A percentile compares a stretch with the other conserved stretches of the same genome.
These are phyloP conservation scores for Verruconis gallopava DNA, from an alignment of 2,329 filamentous ascomycete genomes.

Conservation along the genomic window DNA sequence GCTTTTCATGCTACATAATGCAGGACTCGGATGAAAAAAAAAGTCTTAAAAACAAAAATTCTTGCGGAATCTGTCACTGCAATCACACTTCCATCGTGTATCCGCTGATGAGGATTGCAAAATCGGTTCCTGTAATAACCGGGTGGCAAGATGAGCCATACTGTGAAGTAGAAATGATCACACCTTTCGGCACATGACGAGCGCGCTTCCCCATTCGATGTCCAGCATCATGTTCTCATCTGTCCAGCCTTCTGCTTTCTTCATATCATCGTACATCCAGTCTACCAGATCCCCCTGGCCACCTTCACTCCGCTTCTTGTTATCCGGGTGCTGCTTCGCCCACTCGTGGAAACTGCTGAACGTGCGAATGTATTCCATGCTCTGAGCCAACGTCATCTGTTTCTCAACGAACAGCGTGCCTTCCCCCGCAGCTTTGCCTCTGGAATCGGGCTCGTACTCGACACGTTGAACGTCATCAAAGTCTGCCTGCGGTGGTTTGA, in stretches of 20 bases:
- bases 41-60: too few relatives aligned
- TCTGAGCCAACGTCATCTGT: conserved; percentile 41
- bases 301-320: conserved; percentile 37
- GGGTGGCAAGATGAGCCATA: too few relatives aligned
- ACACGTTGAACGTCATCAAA: conserved; percentile 42
- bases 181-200: conserved; percentile 41
- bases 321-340: conserved; percentile 41
- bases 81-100: too few relatives aligned
- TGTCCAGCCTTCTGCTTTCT: conserved; percentile 40
- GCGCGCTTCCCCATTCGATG: conserved; percentile 48
- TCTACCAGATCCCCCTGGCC: conserved; percentile 51
- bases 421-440: conserved; percentile 26
- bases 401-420: conserved; percentile 40
- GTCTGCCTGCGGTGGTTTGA: conserved; percentile 38
- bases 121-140: too few relatives aligned
- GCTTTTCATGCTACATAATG: too few relatives aligned
- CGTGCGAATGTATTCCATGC: conserved; percentile 49
- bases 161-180: neutral
- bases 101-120: too few relatives aligned
- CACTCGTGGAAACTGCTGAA: conserved; percentile 48
- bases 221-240: conserved; percentile 38
- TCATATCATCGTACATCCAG: conserved; percentile 46
- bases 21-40: too few relatives aligned
- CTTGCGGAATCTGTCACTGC: too few relatives aligned
- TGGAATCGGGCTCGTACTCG: conserved; percentile 43